Evolutionary conservation across 805 yeast species (phyloP).

Genomic region (Myxozyma melibiosi): DNA sequence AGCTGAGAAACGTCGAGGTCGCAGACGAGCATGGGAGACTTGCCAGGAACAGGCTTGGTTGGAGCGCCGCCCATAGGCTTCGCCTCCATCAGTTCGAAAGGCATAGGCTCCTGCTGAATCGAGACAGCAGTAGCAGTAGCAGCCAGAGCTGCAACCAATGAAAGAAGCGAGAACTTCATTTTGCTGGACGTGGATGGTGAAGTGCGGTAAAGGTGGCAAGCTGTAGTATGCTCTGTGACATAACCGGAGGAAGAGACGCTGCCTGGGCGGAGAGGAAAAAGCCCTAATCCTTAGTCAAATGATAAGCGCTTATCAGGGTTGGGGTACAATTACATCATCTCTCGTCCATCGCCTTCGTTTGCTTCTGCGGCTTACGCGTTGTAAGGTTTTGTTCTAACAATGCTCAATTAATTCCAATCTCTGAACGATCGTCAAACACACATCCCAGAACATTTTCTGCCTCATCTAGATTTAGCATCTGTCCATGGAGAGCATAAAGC

Average conservation of each 20-base stretch:
- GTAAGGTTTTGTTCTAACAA: no score
- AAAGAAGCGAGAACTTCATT: conserved; percentile 6
- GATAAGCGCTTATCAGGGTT: background rate
- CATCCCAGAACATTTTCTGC: background rate
- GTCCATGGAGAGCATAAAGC: conserved; percentile 31
- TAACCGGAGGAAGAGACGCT: background rate
- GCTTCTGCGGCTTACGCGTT: no score
- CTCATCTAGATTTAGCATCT: background rate
- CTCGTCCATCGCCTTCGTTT: background rate
- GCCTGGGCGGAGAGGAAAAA: background rate
- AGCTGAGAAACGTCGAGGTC: conserved; percentile 66
- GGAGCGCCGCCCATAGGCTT: conserved; percentile 13
- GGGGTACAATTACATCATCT: no score
- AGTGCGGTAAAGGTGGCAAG: conserved; percentile 1
- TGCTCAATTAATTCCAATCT: background rate
- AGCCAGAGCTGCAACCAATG: conserved; percentile 3
- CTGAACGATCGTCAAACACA: conserved; percentile 20
- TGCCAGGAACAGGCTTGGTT: conserved; percentile 76
- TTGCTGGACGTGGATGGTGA: background rate
- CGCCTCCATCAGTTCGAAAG: conserved; percentile 9
- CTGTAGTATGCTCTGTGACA: background rate
- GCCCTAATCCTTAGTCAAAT: background rate
- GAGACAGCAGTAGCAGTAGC: conserved; percentile 14
- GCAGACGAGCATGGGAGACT: conserved; percentile 80
- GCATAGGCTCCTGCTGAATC: conserved; percentile 23